Evolutionary conservation across 1,284 basidiomycete genomes (phyloP).

Genomic region (Leccinum huronense): DNA sequence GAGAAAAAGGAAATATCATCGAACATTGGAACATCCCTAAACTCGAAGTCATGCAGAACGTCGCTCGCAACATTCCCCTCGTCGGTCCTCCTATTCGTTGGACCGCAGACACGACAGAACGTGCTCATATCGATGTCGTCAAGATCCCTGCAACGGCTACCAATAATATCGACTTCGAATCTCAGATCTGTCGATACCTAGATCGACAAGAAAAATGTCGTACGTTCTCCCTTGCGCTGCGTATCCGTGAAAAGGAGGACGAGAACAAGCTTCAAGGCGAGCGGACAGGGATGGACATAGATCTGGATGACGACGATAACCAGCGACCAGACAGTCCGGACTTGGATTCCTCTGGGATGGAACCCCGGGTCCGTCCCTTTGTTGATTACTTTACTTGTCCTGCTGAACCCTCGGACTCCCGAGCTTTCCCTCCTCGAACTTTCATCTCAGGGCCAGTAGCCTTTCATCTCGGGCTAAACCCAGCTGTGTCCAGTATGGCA

Average conservation of each 20-base stretch:
- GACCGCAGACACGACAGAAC: not conserved
- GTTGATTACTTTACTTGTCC: not conserved
- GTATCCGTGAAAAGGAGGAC: not conserved
- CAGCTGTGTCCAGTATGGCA: not conserved
- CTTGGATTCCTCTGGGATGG: not conserved
- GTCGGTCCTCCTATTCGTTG: not conserved
- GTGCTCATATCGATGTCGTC: not conserved
- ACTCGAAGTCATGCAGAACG: not conserved
- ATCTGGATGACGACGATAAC: not conserved
- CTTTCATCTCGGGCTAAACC: not conserved
- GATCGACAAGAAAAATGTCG: constrained; percentile 1
- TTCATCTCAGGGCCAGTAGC: not conserved
- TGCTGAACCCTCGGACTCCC: not conserved
- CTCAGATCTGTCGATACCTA: not conserved
- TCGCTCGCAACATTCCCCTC: not conserved
- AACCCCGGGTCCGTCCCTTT: not conserved
- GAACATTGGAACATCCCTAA: not conserved
- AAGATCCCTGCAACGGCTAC: not conserved
- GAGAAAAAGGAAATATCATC: not conserved
- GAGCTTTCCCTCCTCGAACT: not conserved
- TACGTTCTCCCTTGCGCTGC: not conserved
- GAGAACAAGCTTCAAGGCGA: not conserved
- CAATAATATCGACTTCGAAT: not conserved
- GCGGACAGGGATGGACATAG: not conserved
- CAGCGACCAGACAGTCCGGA: not conserved